A percentile compares a stretch with the other conserved stretches of the same genome.
Conservation (phyloP, 2,329 filamentous ascomycete genomes). For the Exserohilum turcica region DNA sequence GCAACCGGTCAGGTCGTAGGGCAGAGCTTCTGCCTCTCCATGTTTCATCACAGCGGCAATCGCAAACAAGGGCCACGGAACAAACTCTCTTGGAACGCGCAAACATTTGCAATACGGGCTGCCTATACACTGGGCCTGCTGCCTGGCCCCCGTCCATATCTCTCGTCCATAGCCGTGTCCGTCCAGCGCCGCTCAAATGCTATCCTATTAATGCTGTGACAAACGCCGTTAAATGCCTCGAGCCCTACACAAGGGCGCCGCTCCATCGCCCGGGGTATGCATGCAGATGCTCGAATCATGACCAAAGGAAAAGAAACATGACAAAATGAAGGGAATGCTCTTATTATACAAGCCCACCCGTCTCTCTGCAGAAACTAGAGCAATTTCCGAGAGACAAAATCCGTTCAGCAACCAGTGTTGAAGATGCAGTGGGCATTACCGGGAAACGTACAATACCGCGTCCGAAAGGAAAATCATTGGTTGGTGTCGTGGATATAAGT, state of each 20-base stretch:
- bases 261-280: constrained; percentile 27
- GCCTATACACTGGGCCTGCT: constrained; percentile 7
- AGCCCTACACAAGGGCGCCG: constrained; percentile 4
- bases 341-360: constrained; percentile 10
- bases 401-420: not conserved
- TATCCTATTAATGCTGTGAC: constrained; percentile 15
- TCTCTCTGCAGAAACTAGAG: not conserved
- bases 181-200: constrained; percentile 27
- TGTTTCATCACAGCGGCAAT: not conserved
- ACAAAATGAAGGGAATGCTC: constrained; percentile 1
- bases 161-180: constrained; percentile 6
- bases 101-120: constrained; percentile 15
- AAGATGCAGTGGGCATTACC: constrained; percentile 6
- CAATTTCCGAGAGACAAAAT: not conserved
- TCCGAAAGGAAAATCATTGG: not conserved
- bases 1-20: no score
- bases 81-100: not conserved
- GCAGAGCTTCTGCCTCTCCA: no score
- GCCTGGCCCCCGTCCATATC: not conserved
- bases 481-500: constrained; percentile 70
- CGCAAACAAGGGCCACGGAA: not conserved
- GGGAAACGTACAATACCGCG: not conserved
- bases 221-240: constrained; percentile 31
- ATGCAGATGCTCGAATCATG: constrained; percentile 20
- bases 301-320: constrained; percentile 9